Conservation (phyloP, 2,329 filamentous ascomycete species). For the Stachybotrys elegans region DNA sequence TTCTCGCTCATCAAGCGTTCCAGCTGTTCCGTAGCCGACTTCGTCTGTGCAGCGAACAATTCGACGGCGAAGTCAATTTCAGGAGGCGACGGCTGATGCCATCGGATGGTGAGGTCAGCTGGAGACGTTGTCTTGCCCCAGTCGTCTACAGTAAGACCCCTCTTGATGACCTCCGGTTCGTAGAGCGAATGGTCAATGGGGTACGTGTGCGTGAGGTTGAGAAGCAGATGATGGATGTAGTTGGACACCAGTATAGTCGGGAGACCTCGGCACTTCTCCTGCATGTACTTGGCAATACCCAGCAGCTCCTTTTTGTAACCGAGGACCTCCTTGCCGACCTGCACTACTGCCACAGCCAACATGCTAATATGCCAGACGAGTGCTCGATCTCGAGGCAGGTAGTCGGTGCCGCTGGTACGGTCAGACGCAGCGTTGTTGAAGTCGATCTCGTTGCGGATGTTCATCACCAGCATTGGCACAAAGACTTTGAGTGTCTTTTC, state of each 20-base stretch:
- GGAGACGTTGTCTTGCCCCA: slow-evolving; percentile 81
- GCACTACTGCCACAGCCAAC: slow-evolving; percentile 95
- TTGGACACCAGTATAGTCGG: slow-evolving; percentile 96
- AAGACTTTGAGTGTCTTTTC: slow-evolving; percentile 89
- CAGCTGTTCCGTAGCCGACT: slow-evolving; percentile 69
- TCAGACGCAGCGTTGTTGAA: slow-evolving; percentile 95
- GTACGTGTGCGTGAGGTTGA: slow-evolving; percentile 93
- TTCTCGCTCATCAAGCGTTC: slow-evolving; percentile 75
- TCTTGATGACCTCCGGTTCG: slow-evolving; percentile 67
- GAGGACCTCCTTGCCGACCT: slow-evolving; percentile 85
- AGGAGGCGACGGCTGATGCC: slow-evolving; percentile 77
- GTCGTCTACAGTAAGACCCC: slow-evolving; percentile 69
- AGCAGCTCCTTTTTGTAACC: slow-evolving; percentile 86
- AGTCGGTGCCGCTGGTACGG: slow-evolving; percentile 86
- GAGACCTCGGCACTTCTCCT: slow-evolving; percentile 87
- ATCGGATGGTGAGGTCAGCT: slow-evolving; percentile 74
- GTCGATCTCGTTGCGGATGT: slow-evolving; percentile 94
- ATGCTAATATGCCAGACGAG: slow-evolving; percentile 97
- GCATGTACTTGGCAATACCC: slow-evolving; percentile 92
- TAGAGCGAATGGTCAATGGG: slow-evolving; percentile 85
- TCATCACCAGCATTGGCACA: slow-evolving; percentile 82
- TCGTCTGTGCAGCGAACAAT: slow-evolving; percentile 79
- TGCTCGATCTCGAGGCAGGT: slow-evolving; percentile 85
- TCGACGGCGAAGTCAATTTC: slow-evolving; percentile 88
- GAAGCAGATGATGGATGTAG: slow-evolving; percentile 90